Evolutionary conservation across 73 alveolate species (phyloP).

Genomic region (Paramecium biaurelia): DNA sequence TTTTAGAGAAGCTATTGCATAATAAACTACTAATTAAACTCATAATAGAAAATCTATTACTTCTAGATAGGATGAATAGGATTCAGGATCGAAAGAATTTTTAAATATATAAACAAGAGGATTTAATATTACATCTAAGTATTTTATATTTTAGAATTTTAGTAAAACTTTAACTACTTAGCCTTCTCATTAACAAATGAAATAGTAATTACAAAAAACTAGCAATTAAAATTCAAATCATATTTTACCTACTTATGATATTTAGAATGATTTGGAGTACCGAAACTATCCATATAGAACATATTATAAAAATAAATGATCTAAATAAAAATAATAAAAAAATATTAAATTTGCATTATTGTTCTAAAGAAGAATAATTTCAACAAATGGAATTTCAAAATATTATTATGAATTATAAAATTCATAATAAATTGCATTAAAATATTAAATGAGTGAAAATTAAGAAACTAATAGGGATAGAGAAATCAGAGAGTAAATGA

Average conservation of each 20-base stretch:
- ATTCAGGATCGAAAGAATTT: background rate
- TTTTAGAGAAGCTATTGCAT: background rate
- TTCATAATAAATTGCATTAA: background rate
- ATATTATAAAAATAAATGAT: background rate
- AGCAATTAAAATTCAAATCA: background rate
- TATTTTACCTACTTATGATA: background rate
- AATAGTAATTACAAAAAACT: background rate
- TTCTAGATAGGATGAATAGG: background rate
- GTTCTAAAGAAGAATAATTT: slow-evolving; percentile 68
- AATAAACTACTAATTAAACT: background rate
- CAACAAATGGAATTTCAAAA: slow-evolving; percentile 70
- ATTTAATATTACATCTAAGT: background rate
- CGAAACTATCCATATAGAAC: slow-evolving; percentile 6
- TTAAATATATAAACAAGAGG: background rate
- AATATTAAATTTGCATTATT: background rate
- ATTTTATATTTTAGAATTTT: background rate
- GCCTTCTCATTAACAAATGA: background rate
- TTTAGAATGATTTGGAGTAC: background rate
- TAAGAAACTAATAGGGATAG: background rate
- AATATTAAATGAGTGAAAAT: background rate
- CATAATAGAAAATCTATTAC: background rate
- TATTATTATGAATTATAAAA: slow-evolving; percentile 6
- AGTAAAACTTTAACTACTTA: background rate
- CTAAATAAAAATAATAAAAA: background rate
- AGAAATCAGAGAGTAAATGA: slow-evolving; percentile 20